Evolutionary conservation across 306 rosid genomes (phyloP).

Genomic region (Canavalia ensiformis): DNA sequence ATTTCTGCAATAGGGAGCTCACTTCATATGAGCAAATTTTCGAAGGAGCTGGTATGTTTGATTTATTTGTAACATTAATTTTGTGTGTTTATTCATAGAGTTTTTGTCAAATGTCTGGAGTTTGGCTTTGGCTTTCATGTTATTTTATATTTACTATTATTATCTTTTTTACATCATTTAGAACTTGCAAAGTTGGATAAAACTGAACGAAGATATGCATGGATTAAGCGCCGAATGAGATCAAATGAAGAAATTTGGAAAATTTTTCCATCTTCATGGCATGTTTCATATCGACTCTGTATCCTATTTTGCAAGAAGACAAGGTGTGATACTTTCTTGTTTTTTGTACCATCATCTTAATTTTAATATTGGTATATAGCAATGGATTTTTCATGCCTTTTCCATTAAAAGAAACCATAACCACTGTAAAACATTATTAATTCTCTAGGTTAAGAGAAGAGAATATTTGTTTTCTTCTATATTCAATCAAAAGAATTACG

Average conservation of each 20-base stretch:
- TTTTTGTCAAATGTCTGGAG: constrained; percentile 33
- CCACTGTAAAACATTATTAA: constrained; percentile 35
- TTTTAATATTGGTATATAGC: not conserved
- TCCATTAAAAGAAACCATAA: constrained; percentile 41
- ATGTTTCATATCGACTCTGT: constrained; percentile 95
- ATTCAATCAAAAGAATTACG: too few relatives aligned
- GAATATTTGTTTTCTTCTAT: too few relatives aligned
- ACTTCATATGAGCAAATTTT: constrained; percentile 97
- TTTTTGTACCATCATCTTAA: constrained; percentile 6
- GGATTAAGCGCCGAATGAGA: constrained; percentile 98
- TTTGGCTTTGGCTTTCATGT: constrained; percentile 20
- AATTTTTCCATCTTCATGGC: constrained; percentile 94
- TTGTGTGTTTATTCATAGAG: constrained; percentile 37
- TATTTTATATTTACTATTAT: too few relatives aligned
- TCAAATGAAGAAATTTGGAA: constrained; percentile 99
- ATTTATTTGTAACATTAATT: constrained; percentile 39
- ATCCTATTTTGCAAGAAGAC: constrained; percentile 96
- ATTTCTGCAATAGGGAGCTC: constrained; percentile 94
- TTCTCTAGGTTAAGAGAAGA: not conserved
- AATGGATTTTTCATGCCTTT: constrained; percentile 18
- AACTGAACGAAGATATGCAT: constrained; percentile 98
- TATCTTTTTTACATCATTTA: constrained; percentile 45
- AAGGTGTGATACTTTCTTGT: constrained; percentile 64
- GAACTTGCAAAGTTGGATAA: constrained; percentile 97
- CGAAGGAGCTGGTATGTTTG: constrained; percentile 95